Base-by-base conservation (phyloP, 2,329 filamentous ascomycete species). In the Colletotrichum paranaense region DNA sequence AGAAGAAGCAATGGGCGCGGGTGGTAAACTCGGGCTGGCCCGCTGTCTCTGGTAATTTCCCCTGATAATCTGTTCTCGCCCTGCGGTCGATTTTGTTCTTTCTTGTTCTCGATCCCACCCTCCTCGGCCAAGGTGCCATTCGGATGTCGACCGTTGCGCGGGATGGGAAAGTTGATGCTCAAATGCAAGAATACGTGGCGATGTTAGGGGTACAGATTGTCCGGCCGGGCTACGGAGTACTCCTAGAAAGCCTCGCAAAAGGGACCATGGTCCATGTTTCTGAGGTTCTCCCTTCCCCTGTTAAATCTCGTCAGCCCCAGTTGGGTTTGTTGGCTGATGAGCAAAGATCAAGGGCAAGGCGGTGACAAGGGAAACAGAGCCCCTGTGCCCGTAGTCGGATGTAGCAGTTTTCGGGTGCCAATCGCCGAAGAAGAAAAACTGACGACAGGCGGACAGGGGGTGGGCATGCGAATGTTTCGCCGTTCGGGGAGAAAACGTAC, bases 351-450 rank as follows among this genome's bases (percentile, higher is more conserved):
- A 46, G 60, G 35, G 30, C 22, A 53, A 63, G 53, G 53, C 60
- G 70, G 66, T 73, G 70, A 73, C 55, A 49, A 38, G 46, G 59
- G 70, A 56, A 19, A 49, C 7, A 49, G 7, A 49, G 42, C 42
- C 42, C 42, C 7, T 49, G 38, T 16, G 38, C 38, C 42, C n/a
- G 32, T 63, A 22, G 52, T 32, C 42, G 59, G 32, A 56, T 65
- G 67, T 65, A 55, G 67, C 60, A 60, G 55, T 70, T 73, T 49
- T 70, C 70, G 60, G 55, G 70, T 46, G 68, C n/a, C 65, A 42
- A 16, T 26, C 49, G 53, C 65, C 64, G 38, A 68, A 52, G 32
- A 63, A 58, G 62, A 38, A 67, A 63, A 74, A 57, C 49, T 28
- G 59, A 32, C 58, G n/a, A 64, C 63, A 73, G 59, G 60, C n/a